Evolutionary conservation across 768 basidiomycete species (phyloP).

Genomic region (Phaeolepiota aurea): DNA sequence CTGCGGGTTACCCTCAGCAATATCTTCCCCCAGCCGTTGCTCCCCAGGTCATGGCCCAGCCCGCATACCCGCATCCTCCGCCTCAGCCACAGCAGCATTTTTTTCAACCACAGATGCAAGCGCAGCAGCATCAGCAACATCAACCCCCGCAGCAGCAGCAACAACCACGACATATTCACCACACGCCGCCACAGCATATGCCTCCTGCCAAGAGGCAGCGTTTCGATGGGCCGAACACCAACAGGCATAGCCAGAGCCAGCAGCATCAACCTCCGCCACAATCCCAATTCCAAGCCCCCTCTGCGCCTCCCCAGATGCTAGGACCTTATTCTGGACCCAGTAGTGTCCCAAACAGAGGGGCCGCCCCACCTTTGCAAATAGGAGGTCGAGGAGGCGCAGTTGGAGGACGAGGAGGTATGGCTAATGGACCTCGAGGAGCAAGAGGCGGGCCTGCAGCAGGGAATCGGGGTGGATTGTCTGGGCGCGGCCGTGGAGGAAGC

Average conservation of each 20-base stretch:
- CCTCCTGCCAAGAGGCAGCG: conserved; percentile 89
- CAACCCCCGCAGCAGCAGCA: conserved; percentile 41
- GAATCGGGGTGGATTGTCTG: conserved; percentile 34
- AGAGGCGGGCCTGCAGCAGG: conserved; percentile 43
- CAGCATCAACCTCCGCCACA: conserved; percentile 47
- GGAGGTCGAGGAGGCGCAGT: conserved; percentile 32
- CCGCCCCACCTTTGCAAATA: conserved; percentile 25
- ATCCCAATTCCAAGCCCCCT: conserved; percentile 59
- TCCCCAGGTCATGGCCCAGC: conserved; percentile 46
- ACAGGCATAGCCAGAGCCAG: conserved; percentile 40
- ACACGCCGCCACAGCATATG: conserved; percentile 69
- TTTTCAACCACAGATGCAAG: conserved; percentile 34
- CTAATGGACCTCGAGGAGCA: conserved; percentile 38
- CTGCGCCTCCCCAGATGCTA: conserved; percentile 36
- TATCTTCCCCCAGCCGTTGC: conserved; percentile 58
- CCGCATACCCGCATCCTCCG: conserved; percentile 37
- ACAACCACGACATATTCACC: conserved; percentile 44
- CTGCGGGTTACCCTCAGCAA: conserved; percentile 53
- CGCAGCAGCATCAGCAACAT: conserved; percentile 32
- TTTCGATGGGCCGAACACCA: conserved; percentile 69
- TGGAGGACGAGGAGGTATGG: conserved; percentile 35
- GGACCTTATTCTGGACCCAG: conserved; percentile 24
- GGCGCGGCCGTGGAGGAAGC: conserved; percentile 32
- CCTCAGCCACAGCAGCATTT: conserved; percentile 39
- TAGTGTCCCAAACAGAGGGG: conserved; percentile 26